Evolutionary conservation across 2,329 filamentous ascomycete genomes (phyloP).

Genomic region (Fusarium bulbicola): DNA sequence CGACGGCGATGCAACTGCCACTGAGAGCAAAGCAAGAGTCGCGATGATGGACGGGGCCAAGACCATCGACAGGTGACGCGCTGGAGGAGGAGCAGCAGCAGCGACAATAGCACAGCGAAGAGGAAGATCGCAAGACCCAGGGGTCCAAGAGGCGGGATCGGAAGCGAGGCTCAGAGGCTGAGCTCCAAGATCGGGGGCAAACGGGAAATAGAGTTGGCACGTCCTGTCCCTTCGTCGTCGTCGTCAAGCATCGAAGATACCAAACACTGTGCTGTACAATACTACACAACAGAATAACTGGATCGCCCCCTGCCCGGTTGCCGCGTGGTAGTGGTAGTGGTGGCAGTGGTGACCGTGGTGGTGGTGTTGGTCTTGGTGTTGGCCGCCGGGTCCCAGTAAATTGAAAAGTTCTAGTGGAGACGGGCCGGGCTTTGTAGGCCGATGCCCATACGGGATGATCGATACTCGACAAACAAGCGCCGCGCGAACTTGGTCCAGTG

Average conservation of each 20-base stretch:
- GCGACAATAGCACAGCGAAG: neutral
- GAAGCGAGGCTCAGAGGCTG: constrained; percentile 23
- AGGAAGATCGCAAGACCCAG: constrained; percentile 18
- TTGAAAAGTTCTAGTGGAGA: constrained; percentile 38
- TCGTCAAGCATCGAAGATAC: constrained; percentile 35
- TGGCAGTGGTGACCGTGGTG: constrained; percentile 41
- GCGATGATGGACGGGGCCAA: constrained; percentile 37
- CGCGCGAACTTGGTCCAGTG: constrained; percentile 23
- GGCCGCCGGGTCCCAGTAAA: constrained; percentile 31
- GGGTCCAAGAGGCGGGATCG: constrained; percentile 32
- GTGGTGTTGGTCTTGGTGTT: constrained; percentile 25
- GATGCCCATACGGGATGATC: constrained; percentile 35
- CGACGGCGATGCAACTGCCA: constrained; percentile 34
- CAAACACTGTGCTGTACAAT: constrained; percentile 3
- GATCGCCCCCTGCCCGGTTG: constrained; percentile 39
- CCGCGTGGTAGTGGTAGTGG: constrained; percentile 38
- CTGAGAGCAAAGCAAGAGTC: constrained; percentile 22
- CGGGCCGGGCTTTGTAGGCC: constrained; percentile 35
- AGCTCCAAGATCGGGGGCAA: constrained; percentile 26
- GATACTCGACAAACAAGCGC: constrained; percentile 38
- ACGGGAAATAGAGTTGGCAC: constrained; percentile 28
- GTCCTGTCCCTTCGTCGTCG: neutral
- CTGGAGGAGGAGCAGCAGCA: constrained; percentile 1
- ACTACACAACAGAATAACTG: constrained; percentile 10
- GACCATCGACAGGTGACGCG: constrained; percentile 26